Evolutionary conservation across 2,329 filamentous ascomycete species (phyloP).

Genomic region (Colletotrichum sp.): DNA sequence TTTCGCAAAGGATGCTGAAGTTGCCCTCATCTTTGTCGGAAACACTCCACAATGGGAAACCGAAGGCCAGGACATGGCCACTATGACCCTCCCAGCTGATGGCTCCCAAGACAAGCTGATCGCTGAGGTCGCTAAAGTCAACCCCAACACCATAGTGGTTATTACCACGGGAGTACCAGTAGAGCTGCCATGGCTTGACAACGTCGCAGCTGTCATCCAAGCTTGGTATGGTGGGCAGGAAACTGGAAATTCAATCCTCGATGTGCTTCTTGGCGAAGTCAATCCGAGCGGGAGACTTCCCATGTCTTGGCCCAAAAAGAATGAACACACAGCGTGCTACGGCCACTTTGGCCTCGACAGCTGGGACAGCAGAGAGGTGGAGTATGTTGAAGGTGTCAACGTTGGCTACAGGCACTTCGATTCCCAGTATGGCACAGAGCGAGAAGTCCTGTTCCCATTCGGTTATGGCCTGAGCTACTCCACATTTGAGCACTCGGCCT

Average conservation of each 20-base stretch:
- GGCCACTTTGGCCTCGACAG: conserved; percentile 46
- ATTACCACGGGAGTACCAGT: conserved; percentile 68
- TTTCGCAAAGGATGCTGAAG: conserved; percentile 63
- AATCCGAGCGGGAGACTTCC: conserved; percentile 47
- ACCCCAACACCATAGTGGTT: conserved; percentile 64
- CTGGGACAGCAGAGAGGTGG: conserved; percentile 46
- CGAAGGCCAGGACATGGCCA: conserved; percentile 70
- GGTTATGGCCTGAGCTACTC: conserved; percentile 70
- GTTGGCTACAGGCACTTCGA: conserved; percentile 74
- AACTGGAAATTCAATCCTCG: conserved; percentile 69
- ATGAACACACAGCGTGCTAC: conserved; percentile 34
- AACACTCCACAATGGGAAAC: conserved; percentile 68
- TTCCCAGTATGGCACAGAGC: conserved; percentile 45
- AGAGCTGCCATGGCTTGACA: conserved; percentile 57
- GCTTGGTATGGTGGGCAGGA: conserved; percentile 81
- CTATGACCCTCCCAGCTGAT: conserved; percentile 68
- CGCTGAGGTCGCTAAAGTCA: conserved; percentile 56
- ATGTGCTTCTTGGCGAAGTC: conserved; percentile 66
- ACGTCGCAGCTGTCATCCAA: conserved; percentile 67
- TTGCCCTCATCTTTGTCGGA: conserved; percentile 59
- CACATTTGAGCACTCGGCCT: conserved; percentile 13
- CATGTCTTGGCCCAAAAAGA: conserved; percentile 53
- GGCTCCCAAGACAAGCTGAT: conserved; percentile 62
- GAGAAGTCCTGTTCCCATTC: conserved; percentile 66
- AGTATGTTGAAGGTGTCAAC: conserved; percentile 72